Conservation (phyloP, 805 yeast genomes). For the Lachancea sp. region DNA sequence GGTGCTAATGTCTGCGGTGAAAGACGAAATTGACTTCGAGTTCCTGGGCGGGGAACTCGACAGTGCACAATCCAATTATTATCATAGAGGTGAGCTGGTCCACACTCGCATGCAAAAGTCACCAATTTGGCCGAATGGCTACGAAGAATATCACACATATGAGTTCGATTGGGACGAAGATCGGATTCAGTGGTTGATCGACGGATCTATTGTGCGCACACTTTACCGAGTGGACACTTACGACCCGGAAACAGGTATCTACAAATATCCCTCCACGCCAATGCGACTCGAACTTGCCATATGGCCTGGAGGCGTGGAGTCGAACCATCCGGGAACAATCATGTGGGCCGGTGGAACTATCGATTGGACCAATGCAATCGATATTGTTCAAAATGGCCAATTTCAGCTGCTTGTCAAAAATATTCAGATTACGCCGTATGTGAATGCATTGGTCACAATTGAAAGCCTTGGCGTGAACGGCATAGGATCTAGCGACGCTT, state of each 20-base stretch:
- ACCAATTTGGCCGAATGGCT: conserved; percentile 41
- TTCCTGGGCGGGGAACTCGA: conserved; percentile 68
- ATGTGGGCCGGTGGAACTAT: conserved; percentile 87
- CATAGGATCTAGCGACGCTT: neutral
- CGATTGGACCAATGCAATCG: conserved; percentile 69
- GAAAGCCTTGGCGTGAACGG: too few species aligned
- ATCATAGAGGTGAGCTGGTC: conserved; percentile 65
- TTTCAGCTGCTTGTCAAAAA: conserved; percentile 57
- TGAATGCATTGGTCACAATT: conserved; percentile 2
- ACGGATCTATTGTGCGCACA: conserved; percentile 60
- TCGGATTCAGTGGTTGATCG: conserved; percentile 61
- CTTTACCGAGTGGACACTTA: conserved; percentile 55
- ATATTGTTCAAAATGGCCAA: conserved; percentile 67
- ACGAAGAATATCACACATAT: conserved; percentile 63
- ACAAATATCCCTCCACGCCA: conserved; percentile 68
- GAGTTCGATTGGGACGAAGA: conserved; percentile 80
- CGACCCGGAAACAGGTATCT: conserved; percentile 49
- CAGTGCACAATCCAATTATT: conserved; percentile 71
- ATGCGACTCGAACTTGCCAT: conserved; percentile 65
- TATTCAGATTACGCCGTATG: conserved; percentile 58
- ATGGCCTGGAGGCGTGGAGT: conserved; percentile 68
- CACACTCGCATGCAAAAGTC: conserved; percentile 46
- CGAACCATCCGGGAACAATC: conserved; percentile 55
- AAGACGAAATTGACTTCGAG: conserved; percentile 91
- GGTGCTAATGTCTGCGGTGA: conserved; percentile 73